Conservation (phyloP, 257 asterid species). For the Fraxinus excelsior region DNA sequence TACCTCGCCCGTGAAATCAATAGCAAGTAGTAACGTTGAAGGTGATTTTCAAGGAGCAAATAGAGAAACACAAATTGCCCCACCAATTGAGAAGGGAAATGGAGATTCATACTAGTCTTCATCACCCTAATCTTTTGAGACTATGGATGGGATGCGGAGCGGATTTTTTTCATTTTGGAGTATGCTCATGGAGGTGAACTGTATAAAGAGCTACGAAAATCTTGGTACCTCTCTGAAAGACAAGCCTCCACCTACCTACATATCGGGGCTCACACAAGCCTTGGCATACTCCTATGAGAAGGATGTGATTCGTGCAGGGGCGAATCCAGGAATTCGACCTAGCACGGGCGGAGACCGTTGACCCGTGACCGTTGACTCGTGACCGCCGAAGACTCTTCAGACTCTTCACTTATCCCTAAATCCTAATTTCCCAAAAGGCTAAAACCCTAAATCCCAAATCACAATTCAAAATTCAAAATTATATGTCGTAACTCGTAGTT, state of each 20-base stretch:
- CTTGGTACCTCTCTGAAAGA: slow-evolving; percentile 56
- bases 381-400: too few relatives aligned
- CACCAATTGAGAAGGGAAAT: slow-evolving; percentile 85
- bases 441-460: too few relatives aligned
- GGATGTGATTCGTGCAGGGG: slow-evolving; percentile 89
- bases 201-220: slow-evolving; percentile 63
- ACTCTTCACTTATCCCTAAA: too few relatives aligned
- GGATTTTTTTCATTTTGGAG: slow-evolving; percentile 81
- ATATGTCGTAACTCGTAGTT: too few relatives aligned
- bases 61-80: slow-evolving; percentile 68
- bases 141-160: slow-evolving; percentile 85
- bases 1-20: slow-evolving; percentile 89
- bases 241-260: slow-evolving; percentile 70
- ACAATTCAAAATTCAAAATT: too few relatives aligned
- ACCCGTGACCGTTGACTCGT: too few relatives aligned
- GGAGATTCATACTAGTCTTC: slow-evolving; percentile 79
- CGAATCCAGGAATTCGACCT: too few relatives aligned
- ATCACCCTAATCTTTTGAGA: slow-evolving; percentile 76
- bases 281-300: slow-evolving; percentile 83
- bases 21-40: slow-evolving; percentile 83
- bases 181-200: slow-evolving; percentile 88
- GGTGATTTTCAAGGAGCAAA: slow-evolving; percentile 78
- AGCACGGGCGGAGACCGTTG: too few relatives aligned
- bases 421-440: too few relatives aligned
- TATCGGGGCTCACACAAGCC: slow-evolving; percentile 80